Percentiles rank a stretch among this genome's conserved stretches.
Conservation (phyloP, 352 stramenopile species). For the Pythium guiyangense region DNA sequence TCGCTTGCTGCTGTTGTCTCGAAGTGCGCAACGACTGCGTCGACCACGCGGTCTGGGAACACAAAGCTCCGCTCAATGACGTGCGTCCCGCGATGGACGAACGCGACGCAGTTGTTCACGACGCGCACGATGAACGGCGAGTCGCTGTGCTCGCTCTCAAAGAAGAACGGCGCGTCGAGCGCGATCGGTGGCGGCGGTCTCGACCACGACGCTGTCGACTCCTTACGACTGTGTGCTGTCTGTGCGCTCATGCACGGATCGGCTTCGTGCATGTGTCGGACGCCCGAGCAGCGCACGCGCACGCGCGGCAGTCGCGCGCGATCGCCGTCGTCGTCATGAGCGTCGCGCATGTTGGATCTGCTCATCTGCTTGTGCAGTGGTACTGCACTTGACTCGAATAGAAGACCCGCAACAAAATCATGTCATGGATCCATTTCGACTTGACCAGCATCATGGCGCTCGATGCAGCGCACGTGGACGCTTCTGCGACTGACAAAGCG, state of each 20-base stretch:
- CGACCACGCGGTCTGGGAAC: constrained; percentile 51
- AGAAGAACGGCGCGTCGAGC: constrained; percentile 24
- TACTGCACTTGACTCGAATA: too few relatives aligned
- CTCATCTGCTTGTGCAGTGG: too few relatives aligned
- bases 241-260: background rate
- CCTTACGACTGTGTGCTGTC: background rate
- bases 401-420: too few relatives aligned
- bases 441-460: background rate
- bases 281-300: constrained; percentile 22
- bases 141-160: constrained; percentile 19
- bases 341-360: background rate
- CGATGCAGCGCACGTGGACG: background rate
- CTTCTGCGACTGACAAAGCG: background rate
- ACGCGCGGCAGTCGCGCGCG: constrained; percentile 10
- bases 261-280: constrained; percentile 20
- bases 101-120: constrained; percentile 39
- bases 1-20: background rate
- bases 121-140: constrained; percentile 40
- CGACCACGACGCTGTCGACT: background rate
- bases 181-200: background rate
- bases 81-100: constrained; percentile 44
- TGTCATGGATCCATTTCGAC: background rate
- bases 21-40: constrained; percentile 52
- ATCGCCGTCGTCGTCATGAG: constrained; percentile 11
- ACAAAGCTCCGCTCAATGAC: constrained; percentile 58